Conservation (phyloP, 768 basidiomycete species). For the Fistulinella prunicolor region DNA sequence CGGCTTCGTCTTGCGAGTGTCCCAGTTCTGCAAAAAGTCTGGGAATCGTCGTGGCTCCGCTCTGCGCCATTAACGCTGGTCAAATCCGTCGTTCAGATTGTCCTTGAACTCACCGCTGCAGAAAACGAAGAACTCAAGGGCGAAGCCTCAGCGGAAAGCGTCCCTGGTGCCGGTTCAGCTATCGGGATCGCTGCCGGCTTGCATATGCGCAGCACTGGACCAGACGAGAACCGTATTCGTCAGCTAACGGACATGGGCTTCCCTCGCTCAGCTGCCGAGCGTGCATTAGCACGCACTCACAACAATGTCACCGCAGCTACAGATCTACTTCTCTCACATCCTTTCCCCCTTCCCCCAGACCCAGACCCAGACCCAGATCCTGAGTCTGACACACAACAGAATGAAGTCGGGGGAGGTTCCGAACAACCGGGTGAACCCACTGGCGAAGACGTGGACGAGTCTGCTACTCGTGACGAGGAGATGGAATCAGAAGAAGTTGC, state of each 20-base stretch:
- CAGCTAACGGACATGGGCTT: slow-evolving; percentile 98
- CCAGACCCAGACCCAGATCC: slow-evolving; percentile 36
- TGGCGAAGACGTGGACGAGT: slow-evolving; percentile 24
- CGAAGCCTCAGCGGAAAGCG: slow-evolving; percentile 38
- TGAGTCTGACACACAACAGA: slow-evolving; percentile 14
- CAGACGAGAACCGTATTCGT: slow-evolving; percentile 75
- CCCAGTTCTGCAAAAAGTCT: slow-evolving; percentile 65
- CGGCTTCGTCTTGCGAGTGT: slow-evolving; percentile 67
- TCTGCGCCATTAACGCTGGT: slow-evolving; percentile 71
- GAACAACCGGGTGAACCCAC: slow-evolving; percentile 31
- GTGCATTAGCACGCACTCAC: slow-evolving; percentile 76
- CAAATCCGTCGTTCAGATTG: slow-evolving; percentile 69
- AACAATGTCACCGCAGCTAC: slow-evolving; percentile 91
- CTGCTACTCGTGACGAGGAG: slow-evolving; percentile 27
- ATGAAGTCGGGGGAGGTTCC: slow-evolving; percentile 11
- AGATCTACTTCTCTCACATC: slow-evolving; percentile 80
- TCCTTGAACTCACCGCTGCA: slow-evolving; percentile 77
- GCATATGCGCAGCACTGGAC: slow-evolving; percentile 40
- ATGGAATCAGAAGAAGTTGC: slow-evolving; percentile 23
- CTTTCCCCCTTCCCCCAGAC: slow-evolving; percentile 73
- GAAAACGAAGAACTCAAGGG: slow-evolving; percentile 73
- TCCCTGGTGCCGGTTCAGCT: slow-evolving; percentile 31
- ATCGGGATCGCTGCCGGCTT: slow-evolving; percentile 32
- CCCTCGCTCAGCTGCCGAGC: slow-evolving; percentile 80
- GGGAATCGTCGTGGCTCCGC: slow-evolving; percentile 83